Percentiles rank a stretch among this genome's conserved stretches.
These are phyloP conservation scores for Silene noctiflora DNA, from an alignment of 179 eudicot species.

Conservation along the genomic window DNA sequence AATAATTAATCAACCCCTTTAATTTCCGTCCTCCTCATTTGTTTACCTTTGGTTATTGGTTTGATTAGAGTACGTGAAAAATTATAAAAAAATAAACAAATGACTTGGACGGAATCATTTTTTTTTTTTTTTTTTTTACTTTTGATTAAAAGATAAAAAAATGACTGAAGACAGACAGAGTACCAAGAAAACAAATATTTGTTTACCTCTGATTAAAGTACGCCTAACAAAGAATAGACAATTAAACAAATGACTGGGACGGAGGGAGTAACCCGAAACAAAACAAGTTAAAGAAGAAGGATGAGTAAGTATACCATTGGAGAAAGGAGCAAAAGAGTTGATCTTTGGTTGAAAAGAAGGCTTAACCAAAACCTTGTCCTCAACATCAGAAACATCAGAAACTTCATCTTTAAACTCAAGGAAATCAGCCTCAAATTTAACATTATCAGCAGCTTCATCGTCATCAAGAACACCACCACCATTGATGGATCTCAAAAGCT, in stretches of 20 bases:
- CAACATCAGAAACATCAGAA: slow-evolving; percentile 21
- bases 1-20: too few species aligned
- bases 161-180: too few species aligned
- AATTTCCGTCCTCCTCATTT: too few species aligned
- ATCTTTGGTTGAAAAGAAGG: slow-evolving; percentile 20
- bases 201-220: too few species aligned
- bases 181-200: not conserved
- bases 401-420: slow-evolving; percentile 49
- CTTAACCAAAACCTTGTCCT: slow-evolving; percentile 9
- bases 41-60: too few species aligned
- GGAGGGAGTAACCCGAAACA: not conserved
- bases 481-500: slow-evolving; percentile 47
- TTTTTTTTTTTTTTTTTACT: too few species aligned
- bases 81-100: not conserved
- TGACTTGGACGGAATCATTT: too few species aligned
- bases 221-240: not conserved
- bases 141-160: too few species aligned
- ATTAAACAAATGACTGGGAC: not conserved
- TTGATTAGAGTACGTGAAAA: not conserved
- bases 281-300: not conserved
- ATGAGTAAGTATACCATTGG: not conserved
- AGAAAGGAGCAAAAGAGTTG: not conserved
- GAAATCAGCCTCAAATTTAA: slow-evolving; percentile 77
- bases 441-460: slow-evolving; percentile 16
- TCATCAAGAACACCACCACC: slow-evolving; percentile 44